Evolutionary conservation across 192 early-diverging fungal species (phyloP).

Genomic region (Gryganskiella cystojenkinii): DNA sequence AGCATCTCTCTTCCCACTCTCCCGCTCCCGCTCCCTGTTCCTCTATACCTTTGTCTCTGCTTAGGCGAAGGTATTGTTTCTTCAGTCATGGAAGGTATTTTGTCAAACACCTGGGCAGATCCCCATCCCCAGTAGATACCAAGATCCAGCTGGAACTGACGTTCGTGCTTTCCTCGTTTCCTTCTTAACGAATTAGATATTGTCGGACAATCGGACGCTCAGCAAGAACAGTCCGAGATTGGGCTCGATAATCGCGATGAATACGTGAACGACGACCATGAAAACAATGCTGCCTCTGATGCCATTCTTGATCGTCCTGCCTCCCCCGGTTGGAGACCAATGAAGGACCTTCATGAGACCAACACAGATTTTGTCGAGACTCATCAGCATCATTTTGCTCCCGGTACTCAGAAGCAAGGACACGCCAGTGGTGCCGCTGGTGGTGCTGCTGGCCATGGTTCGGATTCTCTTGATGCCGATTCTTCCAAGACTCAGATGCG

Average conservation of each 20-base stretch:
- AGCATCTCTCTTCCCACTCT: no score
- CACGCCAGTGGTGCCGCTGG: not conserved
- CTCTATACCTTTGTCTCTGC: not conserved
- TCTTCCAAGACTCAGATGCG: not conserved
- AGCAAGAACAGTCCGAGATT: slow-evolving; percentile 16
- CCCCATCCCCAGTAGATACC: not conserved
- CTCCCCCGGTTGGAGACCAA: not conserved
- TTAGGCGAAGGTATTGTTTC: slow-evolving; percentile 16
- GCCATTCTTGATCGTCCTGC: no score
- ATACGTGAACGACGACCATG: not conserved
- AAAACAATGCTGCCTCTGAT: no score
- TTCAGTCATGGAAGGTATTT: slow-evolving; percentile 3
- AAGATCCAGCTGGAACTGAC: not conserved
- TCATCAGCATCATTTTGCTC: not conserved
- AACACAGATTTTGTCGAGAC: not conserved
- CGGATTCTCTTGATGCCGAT: not conserved
- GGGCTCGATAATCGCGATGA: slow-evolving; percentile 9
- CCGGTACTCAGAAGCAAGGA: no score
- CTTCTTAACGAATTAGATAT: not conserved
- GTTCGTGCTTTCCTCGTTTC: not conserved
- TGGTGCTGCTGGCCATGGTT: slow-evolving; percentile 16
- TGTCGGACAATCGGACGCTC: not conserved
- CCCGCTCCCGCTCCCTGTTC: no score
- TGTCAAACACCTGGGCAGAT: not conserved
- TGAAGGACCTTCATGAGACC: not conserved